Percentiles rank a stretch among this genome's conserved stretches.
Conservation (phyloP, 768 basidiomycete genomes). For the Asterophora lycoperdoides region DNA sequence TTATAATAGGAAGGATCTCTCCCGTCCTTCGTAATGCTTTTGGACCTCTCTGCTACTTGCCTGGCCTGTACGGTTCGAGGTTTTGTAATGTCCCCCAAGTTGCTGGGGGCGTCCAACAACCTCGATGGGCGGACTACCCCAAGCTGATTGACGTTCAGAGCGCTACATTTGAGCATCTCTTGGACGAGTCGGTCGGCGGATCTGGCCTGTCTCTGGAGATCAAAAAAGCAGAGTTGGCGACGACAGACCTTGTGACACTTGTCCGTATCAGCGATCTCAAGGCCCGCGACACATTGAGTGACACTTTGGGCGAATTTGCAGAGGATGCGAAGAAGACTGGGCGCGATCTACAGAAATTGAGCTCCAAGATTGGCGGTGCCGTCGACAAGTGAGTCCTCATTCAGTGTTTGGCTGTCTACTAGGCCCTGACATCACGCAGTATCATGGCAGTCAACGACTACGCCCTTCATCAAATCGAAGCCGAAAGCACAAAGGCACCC, state of each 20-base stretch:
- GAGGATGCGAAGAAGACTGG: slow-evolving; percentile 58
- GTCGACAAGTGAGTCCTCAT: slow-evolving; percentile 62
- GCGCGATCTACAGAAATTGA: slow-evolving; percentile 55
- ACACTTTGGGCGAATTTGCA: slow-evolving; percentile 50
- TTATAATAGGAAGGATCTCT: slow-evolving; percentile 39
- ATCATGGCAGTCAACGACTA: slow-evolving; percentile 74
- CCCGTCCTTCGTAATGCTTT: slow-evolving; percentile 43
- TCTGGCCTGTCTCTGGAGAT: slow-evolving; percentile 62
- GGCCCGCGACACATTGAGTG: slow-evolving; percentile 53
- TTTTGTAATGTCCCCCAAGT: slow-evolving; percentile 36
- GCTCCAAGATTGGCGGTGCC: slow-evolving; percentile 64
- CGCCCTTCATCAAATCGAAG: slow-evolving; percentile 56
- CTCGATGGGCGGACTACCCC: slow-evolving; percentile 58
- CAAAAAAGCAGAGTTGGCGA: slow-evolving; percentile 76
- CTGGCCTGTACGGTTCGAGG: slow-evolving; percentile 46
- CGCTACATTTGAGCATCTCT: slow-evolving; percentile 56
- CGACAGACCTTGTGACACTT: slow-evolving; percentile 58
- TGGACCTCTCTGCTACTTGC: slow-evolving; percentile 58
- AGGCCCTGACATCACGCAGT: slow-evolving; percentile 29
- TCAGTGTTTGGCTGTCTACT: background rate
- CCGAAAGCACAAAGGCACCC: slow-evolving; percentile 32
- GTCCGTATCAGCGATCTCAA: slow-evolving; percentile 61
- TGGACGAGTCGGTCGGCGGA: slow-evolving; percentile 55
- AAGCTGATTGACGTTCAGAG: slow-evolving; percentile 56
- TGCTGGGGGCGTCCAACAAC: slow-evolving; percentile 13